Evolutionary conservation across 2,329 filamentous ascomycete species (phyloP).

Genomic region (Sclerotinia minor): DNA sequence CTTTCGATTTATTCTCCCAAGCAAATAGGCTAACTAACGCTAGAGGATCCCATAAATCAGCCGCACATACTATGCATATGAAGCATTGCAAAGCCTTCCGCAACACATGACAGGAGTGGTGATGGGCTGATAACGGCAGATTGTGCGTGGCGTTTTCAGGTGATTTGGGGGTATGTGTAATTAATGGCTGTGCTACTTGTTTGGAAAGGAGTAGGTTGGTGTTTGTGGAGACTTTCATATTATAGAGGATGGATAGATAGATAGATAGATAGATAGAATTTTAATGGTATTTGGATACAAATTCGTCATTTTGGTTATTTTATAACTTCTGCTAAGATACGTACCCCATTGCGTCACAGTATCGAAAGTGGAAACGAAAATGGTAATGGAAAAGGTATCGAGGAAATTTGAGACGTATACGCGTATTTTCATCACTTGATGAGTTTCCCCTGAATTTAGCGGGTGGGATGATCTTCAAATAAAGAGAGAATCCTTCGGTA

Average conservation of each 20-base stretch:
- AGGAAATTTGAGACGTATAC: not conserved
- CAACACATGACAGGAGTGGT: constrained; percentile 5
- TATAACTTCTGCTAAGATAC: too few species aligned
- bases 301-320: not conserved
- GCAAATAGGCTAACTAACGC: not conserved
- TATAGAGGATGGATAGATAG: not conserved
- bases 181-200: not conserved
- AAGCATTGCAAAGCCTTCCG: not conserved
- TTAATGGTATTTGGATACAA: not conserved
- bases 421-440: not conserved
- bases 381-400: not conserved
- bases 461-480: not conserved
- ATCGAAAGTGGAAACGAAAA: not conserved
- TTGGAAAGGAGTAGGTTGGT: not conserved
- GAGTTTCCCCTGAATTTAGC: not conserved
- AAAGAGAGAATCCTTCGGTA: not conserved
- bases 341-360: not conserved
- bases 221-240: not conserved
- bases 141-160: not conserved
- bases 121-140: constrained; percentile 19
- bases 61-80: not conserved
- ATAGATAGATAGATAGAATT: not conserved
- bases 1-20: not conserved
- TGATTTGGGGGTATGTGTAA: not conserved
- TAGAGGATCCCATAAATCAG: not conserved